Base-by-base conservation (phyloP, 805 yeast genomes). In the Hemisphaericaspora nanyangensis region DNA sequence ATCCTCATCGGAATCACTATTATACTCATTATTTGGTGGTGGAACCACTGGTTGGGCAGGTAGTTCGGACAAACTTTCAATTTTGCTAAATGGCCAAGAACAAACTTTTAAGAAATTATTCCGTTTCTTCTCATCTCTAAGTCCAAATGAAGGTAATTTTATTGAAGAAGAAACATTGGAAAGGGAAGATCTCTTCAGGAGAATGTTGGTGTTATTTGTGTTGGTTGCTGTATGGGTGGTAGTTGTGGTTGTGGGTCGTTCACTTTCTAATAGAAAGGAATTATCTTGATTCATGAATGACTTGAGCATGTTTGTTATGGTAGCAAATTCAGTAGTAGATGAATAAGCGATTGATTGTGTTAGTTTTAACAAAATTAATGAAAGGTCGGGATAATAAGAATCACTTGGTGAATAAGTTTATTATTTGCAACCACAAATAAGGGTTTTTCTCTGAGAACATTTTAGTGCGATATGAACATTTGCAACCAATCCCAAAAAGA, bases 271-370 rank as follows among this genome's bases (percentile, higher is more conserved):
- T 38, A 53, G 38, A 18, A 37, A 35, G 29, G 31, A 50, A 41
- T 30, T 20, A 11, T 38, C 37, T 39, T 29, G 45, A 42, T 32
- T 45, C 7, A 39, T 28, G 6, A 51, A 46, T 42, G 81, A 84
- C 7, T 74, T 84, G 34, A 74, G 71, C 37, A 96, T 90, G 55
- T 27, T 47, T 3, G 12, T 16, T 6, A 7, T 29, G 11, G 5
- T 29, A 18, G 24, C 15, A 18, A 30, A n/a, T n/a, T n/a, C n/a
- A n/a, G n/a, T n/a, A n/a, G n/a, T n/a, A n/a, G n/a, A n/a, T n/a
- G n/a, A n/a, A n/a, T n/a, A n/a, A n/a, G n/a, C n/a, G n/a, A n/a
- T n/a, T n/a, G n/a, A n/a, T n/a, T n/a, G n/a, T n/a, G n/a, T n/a
- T n/a, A n/a, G n/a, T n/a, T n/a, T n/a, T n/a, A n/a, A n/a, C n/a